Evolutionary conservation across 495 filamentous ascomycete genomes (phyloP), one percentile per base, ranked within the genome.

Genomic region (Sporormia fimetaria): DNA sequence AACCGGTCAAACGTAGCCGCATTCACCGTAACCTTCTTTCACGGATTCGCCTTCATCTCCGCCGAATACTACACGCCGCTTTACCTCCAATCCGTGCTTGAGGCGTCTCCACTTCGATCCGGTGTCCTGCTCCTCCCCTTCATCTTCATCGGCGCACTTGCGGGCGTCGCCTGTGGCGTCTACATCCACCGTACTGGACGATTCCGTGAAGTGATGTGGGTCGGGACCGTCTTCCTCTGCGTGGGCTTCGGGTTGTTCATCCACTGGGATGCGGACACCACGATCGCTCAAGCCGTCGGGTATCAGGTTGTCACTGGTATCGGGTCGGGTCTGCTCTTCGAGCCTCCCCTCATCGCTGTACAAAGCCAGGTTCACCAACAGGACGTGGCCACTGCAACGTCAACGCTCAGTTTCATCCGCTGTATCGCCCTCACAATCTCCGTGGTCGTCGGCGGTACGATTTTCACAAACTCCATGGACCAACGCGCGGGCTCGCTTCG

Each of bases 181-280:
- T 25, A 74, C 6, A 80, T 80, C 33, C 69, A 79, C 49, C 60
- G 55, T 15, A 80, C 69, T 0, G 78, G 78, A 17, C 66, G 69
- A 15, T 82, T 80, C 45, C 54, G 67, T 0, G 71, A 74, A 38
- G 47, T 76, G 5, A 68, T 76, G 40, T 70, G 66, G 63, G 21
- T 60, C 5, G 75, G 75, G 1, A 49, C 62, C 2, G 20, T 58
- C 2, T 27, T 73, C 4, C 54, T 74, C 22, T 59, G 65, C 0
- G 42, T 74, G 21, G 75, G 73, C 6, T 64, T 51, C n/a, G 74
- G 73, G 0, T 54, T 75, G 0, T 73, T 67, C 50, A 70, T 75
- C 42, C 37, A 61, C 30, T 59, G 73, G 24, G 47, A 55, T 26
- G 58, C 58, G 0, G 39, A 41, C 17, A 66, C 66, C 0, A 59